Evolutionary conservation across 169 alveolate species (phyloP), one percentile per base, ranked within the genome.

Genomic region (Theileria sp.): DNA sequence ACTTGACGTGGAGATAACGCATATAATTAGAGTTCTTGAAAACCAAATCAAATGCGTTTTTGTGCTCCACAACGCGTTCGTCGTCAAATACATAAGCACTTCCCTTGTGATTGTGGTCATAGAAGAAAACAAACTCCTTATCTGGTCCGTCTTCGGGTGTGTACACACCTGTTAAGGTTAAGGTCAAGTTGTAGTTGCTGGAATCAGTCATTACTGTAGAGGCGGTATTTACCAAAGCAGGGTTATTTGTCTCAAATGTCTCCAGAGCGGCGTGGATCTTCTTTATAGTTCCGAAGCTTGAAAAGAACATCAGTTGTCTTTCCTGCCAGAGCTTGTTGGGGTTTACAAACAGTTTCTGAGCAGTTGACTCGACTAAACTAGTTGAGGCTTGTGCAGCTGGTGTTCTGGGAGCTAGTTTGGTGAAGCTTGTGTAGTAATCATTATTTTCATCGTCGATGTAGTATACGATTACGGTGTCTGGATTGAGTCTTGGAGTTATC

Each of bases 81-180:
- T 25, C 72, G 9, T n/a, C 72, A 21, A 64, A 30, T 23, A 64
- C 72, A 17, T 64, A 15, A 7, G 72, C 72, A 13, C 38, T 15
- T n/a, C 21, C 50, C 25, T 23, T 32, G 34, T 64, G 34, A 17
- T 64, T 28, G 10, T 5, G 54, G 21, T 64, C 72, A 21, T 23
- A 64, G 72, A n/a, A 64, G 72, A 28, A 64, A 4, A 64, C 25
- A 21, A 64, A 64, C 9, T 64, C 72, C 38, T 60, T 23, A 26
- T 3, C 10, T 2, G 13, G 17, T 23, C 68, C 38, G 54, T 64
- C 50, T 25, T 21, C 72, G 19, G 34, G 54, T n/a, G 44, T 21
- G 38, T n/a, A 15, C 50, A 21, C 32, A 17, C 72, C 72, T 64
- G 72, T n/a, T 51, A 64, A 3, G 21, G 34, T 28, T 34, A 64